Conservation (phyloP, 2,329 filamentous ascomycete species). For the Colletotrichum plurivorum region DNA sequence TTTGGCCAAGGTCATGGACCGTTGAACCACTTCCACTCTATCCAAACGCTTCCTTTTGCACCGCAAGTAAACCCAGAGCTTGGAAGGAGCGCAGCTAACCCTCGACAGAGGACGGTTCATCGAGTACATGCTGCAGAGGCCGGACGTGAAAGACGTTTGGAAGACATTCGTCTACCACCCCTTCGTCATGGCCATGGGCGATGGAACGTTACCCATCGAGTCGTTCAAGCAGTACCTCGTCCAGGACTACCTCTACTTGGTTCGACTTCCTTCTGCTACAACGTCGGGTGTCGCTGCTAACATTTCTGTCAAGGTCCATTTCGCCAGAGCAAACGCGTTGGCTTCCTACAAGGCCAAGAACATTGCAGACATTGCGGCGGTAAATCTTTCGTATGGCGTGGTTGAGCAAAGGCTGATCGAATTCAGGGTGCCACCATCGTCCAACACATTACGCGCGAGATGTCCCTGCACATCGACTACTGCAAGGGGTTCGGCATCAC, state of each 20-base stretch:
- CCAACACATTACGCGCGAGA: conserved; percentile 83
- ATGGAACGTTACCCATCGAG: conserved; percentile 80
- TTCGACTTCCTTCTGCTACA: conserved; percentile 53
- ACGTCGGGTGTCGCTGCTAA: not conserved
- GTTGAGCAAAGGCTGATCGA: conserved; percentile 6
- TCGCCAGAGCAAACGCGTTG: conserved; percentile 87
- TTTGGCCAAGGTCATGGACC: conserved; percentile 79
- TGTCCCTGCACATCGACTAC: conserved; percentile 84
- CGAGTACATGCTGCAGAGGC: conserved; percentile 83
- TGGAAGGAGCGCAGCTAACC: conserved; percentile 20
- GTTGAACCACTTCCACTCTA: conserved; percentile 84
- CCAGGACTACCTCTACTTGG: conserved; percentile 93
- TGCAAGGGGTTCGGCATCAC: conserved; percentile 86
- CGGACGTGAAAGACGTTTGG: conserved; percentile 84
- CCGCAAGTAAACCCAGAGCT: conserved; percentile 59
- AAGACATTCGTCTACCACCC: conserved; percentile 82
- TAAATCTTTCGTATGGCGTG: conserved; percentile 56
- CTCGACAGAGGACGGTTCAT: conserved; percentile 78
- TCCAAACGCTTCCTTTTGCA: conserved; percentile 76
- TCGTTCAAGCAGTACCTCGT: conserved; percentile 91
- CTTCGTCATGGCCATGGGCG: conserved; percentile 83
- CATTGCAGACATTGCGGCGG: conserved; percentile 79
- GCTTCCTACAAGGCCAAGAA: conserved; percentile 87
- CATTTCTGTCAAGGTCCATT: conserved; percentile 74
- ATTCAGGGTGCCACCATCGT: conserved; percentile 77